Evolutionary conservation across 345 rosid genomes (phyloP).

Genomic region (Bruguiera gymnorhiza): DNA sequence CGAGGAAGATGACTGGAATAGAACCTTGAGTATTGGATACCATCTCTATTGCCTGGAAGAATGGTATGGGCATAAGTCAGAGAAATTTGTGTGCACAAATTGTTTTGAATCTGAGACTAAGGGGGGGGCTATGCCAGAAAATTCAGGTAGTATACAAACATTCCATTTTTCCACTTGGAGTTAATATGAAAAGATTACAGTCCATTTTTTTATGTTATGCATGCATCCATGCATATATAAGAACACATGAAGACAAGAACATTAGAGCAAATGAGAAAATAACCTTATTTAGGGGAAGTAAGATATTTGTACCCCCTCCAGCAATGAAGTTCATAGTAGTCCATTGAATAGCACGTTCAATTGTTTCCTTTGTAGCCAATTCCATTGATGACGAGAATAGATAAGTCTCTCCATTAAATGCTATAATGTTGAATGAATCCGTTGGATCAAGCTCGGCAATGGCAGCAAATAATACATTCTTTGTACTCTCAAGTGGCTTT

Average conservation of each 20-base stretch:
- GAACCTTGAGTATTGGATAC: constrained; percentile 53
- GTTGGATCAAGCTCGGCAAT: constrained; percentile 54
- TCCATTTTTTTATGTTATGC: background rate
- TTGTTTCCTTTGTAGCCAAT: constrained; percentile 51
- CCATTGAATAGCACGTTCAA: constrained; percentile 71
- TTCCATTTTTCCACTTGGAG: background rate
- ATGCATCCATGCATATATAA: background rate
- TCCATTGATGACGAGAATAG: constrained; percentile 65
- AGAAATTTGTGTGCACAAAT: no score
- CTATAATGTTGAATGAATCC: constrained; percentile 83
- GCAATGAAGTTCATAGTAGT: constrained; percentile 54
- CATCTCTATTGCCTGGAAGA: constrained; percentile 85
- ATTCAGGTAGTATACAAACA: background rate
- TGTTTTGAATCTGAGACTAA: no score
- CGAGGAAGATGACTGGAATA: constrained; percentile 71
- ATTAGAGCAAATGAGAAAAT: background rate
- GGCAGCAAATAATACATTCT: constrained; percentile 54
- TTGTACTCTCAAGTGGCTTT: constrained; percentile 61
- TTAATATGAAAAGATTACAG: background rate
- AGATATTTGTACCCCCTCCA: constrained; percentile 66
- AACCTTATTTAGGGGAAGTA: constrained; percentile 75
- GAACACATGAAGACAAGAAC: background rate
- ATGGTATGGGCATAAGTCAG: constrained; percentile 3
- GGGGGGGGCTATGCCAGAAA: background rate
- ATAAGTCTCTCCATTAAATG: constrained; percentile 66